These are phyloP conservation scores for Camillea tinctor DNA, from an alignment of 2,329 filamentous ascomycete genomes.

Conservation along the genomic window DNA sequence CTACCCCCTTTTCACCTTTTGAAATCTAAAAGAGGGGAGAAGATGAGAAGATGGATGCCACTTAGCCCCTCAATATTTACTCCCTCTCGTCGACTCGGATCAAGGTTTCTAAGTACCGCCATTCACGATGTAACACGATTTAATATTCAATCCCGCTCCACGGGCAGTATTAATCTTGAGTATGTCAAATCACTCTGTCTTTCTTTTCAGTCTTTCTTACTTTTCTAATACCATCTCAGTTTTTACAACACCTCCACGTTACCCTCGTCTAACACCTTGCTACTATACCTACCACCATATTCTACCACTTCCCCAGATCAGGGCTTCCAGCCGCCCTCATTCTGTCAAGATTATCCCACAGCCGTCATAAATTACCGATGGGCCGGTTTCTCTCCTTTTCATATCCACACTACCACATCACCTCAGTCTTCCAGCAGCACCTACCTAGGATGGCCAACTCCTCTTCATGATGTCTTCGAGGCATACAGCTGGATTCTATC, in stretches of 20 bases:
- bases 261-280: slow-evolving; percentile 41
- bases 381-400: slow-evolving; percentile 32
- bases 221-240: slow-evolving; percentile 33
- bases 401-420: slow-evolving; percentile 8
- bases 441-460: slow-evolving; percentile 50
- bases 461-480: slow-evolving; percentile 54
- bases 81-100: slow-evolving; percentile 9
- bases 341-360: slow-evolving; percentile 44
- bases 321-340: slow-evolving; percentile 37
- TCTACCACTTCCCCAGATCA: slow-evolving; percentile 31
- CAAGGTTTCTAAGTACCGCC: slow-evolving; percentile 21
- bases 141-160: slow-evolving; percentile 46
- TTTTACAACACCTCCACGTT: slow-evolving; percentile 47
- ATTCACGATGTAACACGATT: slow-evolving; percentile 39
- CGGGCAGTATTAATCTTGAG: slow-evolving; percentile 51
- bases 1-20: neutral
- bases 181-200: slow-evolving; percentile 30
- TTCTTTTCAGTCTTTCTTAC: no score
- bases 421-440: slow-evolving; percentile 7
- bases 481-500: slow-evolving; percentile 53
- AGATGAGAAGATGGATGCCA: slow-evolving; percentile 16
- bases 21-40: neutral
- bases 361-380: slow-evolving; percentile 62
- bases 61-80: slow-evolving; percentile 9
- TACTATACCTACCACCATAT: slow-evolving; percentile 56